A percentile compares a stretch with the other conserved stretches of the same genome.
Evolutionary conservation across 352 stramenopile genomes (phyloP).

Genomic region (Aphanomyces cochlioides): DNA sequence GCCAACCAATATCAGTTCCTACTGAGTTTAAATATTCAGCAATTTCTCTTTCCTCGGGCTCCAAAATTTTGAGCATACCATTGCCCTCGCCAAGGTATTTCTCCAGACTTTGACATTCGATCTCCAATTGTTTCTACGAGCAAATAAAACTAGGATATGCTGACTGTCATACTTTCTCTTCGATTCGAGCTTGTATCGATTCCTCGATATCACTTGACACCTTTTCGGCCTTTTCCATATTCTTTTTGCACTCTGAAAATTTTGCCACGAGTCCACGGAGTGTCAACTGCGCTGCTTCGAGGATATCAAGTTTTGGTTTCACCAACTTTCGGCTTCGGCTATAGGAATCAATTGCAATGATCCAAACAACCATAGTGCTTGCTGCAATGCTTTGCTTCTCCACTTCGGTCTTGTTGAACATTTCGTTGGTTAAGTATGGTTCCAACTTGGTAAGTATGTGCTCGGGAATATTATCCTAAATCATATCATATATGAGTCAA

Average conservation of each 20-base stretch:
- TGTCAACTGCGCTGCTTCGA: slow-evolving; percentile 52
- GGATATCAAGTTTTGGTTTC: slow-evolving; percentile 59
- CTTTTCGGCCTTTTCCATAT: slow-evolving; percentile 49
- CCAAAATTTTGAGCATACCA: neutral
- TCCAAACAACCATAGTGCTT: slow-evolving; percentile 74
- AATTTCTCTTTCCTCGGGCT: slow-evolving; percentile 35
- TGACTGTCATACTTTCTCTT: slow-evolving; percentile 17
- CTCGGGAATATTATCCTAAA: slow-evolving; percentile 45
- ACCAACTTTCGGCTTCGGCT: slow-evolving; percentile 45
- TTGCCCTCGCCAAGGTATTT: slow-evolving; percentile 42
- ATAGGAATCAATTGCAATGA: slow-evolving; percentile 67
- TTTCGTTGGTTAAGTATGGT: slow-evolving; percentile 50
- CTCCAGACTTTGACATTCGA: slow-evolving; percentile 35
- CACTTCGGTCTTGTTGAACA: slow-evolving; percentile 62
- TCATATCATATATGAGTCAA: too few species aligned
- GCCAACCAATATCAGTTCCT: slow-evolving; percentile 31
- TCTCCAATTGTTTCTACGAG: slow-evolving; percentile 31
- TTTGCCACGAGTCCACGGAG: slow-evolving; percentile 58
- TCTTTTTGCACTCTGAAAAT: slow-evolving; percentile 61
- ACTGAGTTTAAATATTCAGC: slow-evolving; percentile 37
- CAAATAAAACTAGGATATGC: neutral
- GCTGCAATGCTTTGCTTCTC: slow-evolving; percentile 73
- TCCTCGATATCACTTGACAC: slow-evolving; percentile 25
- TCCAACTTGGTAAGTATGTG: slow-evolving; percentile 44
- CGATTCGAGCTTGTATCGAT: slow-evolving; percentile 20